Evolutionary conservation across 768 basidiomycete species (phyloP).

Genomic region (Trametes maxima): DNA sequence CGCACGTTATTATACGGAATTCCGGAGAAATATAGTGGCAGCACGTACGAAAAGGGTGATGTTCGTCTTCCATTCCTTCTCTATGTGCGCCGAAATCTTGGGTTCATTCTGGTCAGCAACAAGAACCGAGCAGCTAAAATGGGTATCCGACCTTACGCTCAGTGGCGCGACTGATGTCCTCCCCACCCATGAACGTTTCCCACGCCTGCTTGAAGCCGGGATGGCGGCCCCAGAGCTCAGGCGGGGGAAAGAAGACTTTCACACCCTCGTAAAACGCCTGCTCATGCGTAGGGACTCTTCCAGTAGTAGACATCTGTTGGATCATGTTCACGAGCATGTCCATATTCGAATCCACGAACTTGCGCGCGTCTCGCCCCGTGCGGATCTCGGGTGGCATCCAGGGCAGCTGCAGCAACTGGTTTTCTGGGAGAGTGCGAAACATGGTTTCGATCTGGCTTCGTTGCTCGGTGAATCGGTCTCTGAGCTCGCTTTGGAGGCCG

Average conservation of each 20-base stretch:
- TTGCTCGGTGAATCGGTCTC: background rate
- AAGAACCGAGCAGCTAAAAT: background rate
- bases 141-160: background rate
- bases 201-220: slow-evolving; percentile 28
- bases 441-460: background rate
- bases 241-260: slow-evolving; percentile 30
- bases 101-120: background rate
- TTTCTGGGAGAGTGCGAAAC: background rate
- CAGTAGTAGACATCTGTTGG: background rate
- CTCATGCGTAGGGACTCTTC: slow-evolving; percentile 16
- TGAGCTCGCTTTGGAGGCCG: background rate
- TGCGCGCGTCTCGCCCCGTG: background rate
- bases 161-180: background rate
- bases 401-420: background rate
- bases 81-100: background rate
- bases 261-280: slow-evolving; percentile 29
- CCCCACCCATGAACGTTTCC: background rate
- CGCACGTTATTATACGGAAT: background rate
- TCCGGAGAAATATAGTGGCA: slow-evolving; percentile 15
- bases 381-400: background rate
- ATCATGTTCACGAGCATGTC: background rate
- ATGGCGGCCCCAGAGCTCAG: slow-evolving; percentile 28
- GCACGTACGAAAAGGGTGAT: slow-evolving; percentile 18
- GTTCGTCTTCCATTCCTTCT: slow-evolving; percentile 15
- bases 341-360: background rate